Evolutionary conservation across 495 filamentous ascomycete genomes (phyloP).

Genomic region (Neurospora intermedia): DNA sequence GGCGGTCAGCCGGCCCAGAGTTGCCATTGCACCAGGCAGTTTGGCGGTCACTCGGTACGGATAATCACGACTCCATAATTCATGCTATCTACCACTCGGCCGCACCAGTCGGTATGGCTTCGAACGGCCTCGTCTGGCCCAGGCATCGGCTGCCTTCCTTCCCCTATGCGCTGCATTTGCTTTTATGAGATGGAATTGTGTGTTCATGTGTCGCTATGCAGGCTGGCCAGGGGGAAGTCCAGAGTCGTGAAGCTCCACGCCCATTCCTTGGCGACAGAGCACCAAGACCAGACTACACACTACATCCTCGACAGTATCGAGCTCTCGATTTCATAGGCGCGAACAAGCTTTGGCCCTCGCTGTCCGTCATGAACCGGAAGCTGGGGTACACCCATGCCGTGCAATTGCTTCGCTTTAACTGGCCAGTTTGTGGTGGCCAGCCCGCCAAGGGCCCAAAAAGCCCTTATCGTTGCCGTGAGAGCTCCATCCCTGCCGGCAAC

Average conservation of each 20-base stretch:
- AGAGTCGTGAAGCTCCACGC: not conserved
- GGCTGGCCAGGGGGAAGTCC: not conserved
- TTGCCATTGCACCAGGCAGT: not conserved
- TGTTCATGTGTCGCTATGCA: not conserved
- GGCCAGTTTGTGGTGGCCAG: not conserved
- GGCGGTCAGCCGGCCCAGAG: not conserved
- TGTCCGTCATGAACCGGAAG: constrained; percentile 14
- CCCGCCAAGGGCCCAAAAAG: not conserved
- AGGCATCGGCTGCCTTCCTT: not conserved
- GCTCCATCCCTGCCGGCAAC: not conserved
- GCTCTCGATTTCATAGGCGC: constrained; percentile 2
- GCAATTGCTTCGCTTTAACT: constrained; percentile 10
- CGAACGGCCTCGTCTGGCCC: not conserved
- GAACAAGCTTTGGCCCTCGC: constrained; percentile 18
- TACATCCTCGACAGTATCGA: not conserved
- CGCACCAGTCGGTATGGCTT: not conserved
- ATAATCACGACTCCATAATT: constrained; percentile 1
- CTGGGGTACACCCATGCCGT: constrained; percentile 13
- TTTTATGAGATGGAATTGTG: not conserved
- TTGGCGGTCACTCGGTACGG: not conserved
- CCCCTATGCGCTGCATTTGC: not conserved
- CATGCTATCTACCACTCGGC: not conserved
- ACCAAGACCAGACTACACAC: not conserved
- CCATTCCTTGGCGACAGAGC: not conserved
- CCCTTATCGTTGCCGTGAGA: not conserved